Conservation (phyloP, 169 alveolate genomes). For the Plasmodium blacklocki region DNA sequence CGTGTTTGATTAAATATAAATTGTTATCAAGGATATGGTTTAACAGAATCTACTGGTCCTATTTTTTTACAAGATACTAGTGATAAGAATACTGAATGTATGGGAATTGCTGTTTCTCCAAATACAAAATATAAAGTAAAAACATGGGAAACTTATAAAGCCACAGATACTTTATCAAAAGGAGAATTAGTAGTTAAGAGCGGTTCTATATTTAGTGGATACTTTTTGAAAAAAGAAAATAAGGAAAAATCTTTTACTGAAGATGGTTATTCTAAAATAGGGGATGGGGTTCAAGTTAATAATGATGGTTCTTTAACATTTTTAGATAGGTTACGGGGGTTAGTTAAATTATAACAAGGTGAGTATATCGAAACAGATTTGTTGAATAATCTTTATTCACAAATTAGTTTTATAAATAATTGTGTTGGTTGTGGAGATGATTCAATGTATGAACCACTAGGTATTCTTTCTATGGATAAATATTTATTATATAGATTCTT, state of each 20-base stretch:
- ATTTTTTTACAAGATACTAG: not conserved
- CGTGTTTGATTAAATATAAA: constrained; percentile 4
- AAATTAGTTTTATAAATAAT: constrained; percentile 12
- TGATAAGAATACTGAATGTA: not conserved
- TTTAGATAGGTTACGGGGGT: constrained; percentile 95
- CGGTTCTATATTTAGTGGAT: constrained; percentile 89
- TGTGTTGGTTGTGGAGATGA: constrained; percentile 76
- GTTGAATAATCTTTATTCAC: constrained; percentile 40
- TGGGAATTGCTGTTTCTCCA: constrained; percentile 33
- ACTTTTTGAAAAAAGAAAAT: constrained; percentile 90
- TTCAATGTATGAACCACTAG: constrained; percentile 50
- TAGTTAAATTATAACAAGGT: constrained; percentile 96
- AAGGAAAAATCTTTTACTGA: constrained; percentile 87
- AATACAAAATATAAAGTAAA: constrained; percentile 16
- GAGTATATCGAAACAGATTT: constrained; percentile 91
- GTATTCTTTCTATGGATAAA: constrained; percentile 35
- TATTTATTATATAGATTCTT: constrained; percentile 9
- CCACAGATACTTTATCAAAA: constrained; percentile 88
- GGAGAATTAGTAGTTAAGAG: constrained; percentile 95
- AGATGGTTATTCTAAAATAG: constrained; percentile 94
- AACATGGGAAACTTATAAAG: constrained; percentile 74
- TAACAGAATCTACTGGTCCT: constrained; percentile 64
- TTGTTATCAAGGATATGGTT: constrained; percentile 65
- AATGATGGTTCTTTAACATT: constrained; percentile 91
- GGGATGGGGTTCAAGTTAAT: constrained; percentile 92